Conservation (phyloP, 805 yeast species). For the Ogataea minuta region DNA sequence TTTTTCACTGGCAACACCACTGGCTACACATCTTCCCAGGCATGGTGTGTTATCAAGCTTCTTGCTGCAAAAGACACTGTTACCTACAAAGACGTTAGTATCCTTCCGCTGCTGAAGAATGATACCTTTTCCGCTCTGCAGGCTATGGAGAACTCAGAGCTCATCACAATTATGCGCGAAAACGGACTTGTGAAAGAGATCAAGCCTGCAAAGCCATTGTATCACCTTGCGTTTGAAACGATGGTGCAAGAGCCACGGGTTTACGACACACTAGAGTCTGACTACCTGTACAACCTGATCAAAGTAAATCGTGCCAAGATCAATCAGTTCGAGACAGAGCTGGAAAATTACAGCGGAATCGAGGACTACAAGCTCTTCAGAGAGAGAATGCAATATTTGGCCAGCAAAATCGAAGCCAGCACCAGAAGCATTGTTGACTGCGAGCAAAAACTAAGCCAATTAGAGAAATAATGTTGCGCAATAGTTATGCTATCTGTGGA, state of each 20-base stretch:
- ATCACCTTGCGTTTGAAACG: conserved; percentile 70
- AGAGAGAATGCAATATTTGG: conserved; percentile 62
- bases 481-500: background rate
- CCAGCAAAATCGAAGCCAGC: conserved; percentile 61
- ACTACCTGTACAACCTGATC: conserved; percentile 54
- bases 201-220: conserved; percentile 81
- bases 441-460: conserved; percentile 39
- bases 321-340: conserved; percentile 65
- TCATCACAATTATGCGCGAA: conserved; percentile 68
- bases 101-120: conserved; percentile 58
- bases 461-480: conserved; percentile 11
- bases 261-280: conserved; percentile 61
- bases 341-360: conserved; percentile 53
- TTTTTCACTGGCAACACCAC: conserved; percentile 52
- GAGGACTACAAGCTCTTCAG: conserved; percentile 53
- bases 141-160: conserved; percentile 75
- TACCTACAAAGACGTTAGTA: conserved; percentile 49
- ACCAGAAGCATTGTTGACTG: conserved; percentile 48
- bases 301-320: conserved; percentile 62
- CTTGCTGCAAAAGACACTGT: conserved; percentile 51
- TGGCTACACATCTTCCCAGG: conserved; percentile 74
- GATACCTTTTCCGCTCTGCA: conserved; percentile 55
- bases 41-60: conserved; percentile 76
- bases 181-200: conserved; percentile 71
- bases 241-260: conserved; percentile 57